phyloP scores from a whole-genome alignment of 164 flowering plant species.

The Kingdonia uniflora region DNA sequence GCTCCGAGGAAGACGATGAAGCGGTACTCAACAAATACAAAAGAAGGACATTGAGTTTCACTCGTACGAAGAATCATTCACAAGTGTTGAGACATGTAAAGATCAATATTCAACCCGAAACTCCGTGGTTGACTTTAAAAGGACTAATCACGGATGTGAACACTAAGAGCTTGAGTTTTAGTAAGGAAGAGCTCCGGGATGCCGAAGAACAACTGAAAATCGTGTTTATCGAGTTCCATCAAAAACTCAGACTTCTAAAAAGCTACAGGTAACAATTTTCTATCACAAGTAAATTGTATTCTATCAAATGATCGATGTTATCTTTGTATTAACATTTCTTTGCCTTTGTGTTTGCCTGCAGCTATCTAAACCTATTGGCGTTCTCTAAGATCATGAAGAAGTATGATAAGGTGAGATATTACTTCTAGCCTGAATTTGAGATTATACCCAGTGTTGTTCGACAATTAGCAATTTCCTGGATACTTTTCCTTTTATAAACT shows the following conservation, averaged over 20 bases:
- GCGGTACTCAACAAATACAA: neutral
- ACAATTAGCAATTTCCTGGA: neutral
- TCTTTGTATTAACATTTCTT: no score
- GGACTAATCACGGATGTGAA: constrained; percentile 25
- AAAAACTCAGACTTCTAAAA: constrained; percentile 49
- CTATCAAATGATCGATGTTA: no score
- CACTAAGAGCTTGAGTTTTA: constrained; percentile 25
- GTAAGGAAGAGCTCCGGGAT: constrained; percentile 38
- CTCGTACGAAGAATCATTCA: constrained; percentile 23
- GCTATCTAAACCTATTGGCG: constrained; percentile 63
- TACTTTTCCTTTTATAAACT: no score
- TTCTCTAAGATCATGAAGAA: constrained; percentile 84
- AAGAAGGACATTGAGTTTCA: neutral
- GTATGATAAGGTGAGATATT: constrained; percentile 68
- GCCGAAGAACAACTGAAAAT: constrained; percentile 37
- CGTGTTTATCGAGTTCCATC: constrained; percentile 51
- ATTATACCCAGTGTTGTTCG: no score
- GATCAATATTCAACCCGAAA: constrained; percentile 41
- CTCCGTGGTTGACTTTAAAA: constrained; percentile 48
- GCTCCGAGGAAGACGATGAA: constrained; percentile 5
- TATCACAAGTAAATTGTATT: no score
- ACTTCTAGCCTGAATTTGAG: no score
- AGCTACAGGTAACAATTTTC: constrained; percentile 20
- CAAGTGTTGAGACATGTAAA: constrained; percentile 42
- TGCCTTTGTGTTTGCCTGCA: constrained; percentile 11